A percentile compares a stretch with the other conserved stretches of the same genome.
These are phyloP conservation scores for Russula olivacea DNA, from an alignment of 768 basidiomycete species.

Conservation along the genomic window DNA sequence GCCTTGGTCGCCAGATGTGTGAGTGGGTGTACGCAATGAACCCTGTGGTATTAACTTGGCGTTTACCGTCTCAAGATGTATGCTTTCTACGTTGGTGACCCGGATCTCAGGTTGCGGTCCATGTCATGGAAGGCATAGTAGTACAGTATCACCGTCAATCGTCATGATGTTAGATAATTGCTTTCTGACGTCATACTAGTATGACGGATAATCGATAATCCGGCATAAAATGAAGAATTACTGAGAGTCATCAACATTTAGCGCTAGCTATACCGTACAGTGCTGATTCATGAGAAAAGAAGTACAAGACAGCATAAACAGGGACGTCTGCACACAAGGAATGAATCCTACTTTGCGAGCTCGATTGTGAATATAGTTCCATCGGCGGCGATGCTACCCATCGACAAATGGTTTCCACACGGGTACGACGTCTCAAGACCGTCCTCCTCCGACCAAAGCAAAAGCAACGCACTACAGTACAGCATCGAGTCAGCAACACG, in stretches of 20 bases:
- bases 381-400: constrained; percentile 12
- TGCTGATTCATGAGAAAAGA: background rate
- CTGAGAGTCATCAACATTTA: background rate
- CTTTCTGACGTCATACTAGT: too few relatives aligned
- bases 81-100: too few relatives aligned
- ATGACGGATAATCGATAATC: too few relatives aligned
- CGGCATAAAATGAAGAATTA: background rate
- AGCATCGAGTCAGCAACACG: background rate
- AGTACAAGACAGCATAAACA: background rate
- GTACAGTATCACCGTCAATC: too few relatives aligned
- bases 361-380: constrained; percentile 12
- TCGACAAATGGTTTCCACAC: constrained; percentile 7
- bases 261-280: background rate
- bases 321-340: background rate
- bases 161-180: too few relatives aligned
- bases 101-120: too few relatives aligned
- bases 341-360: constrained; percentile 10
- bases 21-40: too few relatives aligned
- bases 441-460: constrained; percentile 10
- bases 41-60: too few relatives aligned
- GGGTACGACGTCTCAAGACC: constrained; percentile 6
- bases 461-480: constrained; percentile 1
- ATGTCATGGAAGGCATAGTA: too few relatives aligned
- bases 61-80: too few relatives aligned
- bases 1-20: too few relatives aligned